A percentile compares a stretch with the other conserved stretches of the same genome.
These are phyloP conservation scores for Fonsecaea nubica DNA, from an alignment of 2,329 filamentous ascomycete species.

Conservation along the genomic window DNA sequence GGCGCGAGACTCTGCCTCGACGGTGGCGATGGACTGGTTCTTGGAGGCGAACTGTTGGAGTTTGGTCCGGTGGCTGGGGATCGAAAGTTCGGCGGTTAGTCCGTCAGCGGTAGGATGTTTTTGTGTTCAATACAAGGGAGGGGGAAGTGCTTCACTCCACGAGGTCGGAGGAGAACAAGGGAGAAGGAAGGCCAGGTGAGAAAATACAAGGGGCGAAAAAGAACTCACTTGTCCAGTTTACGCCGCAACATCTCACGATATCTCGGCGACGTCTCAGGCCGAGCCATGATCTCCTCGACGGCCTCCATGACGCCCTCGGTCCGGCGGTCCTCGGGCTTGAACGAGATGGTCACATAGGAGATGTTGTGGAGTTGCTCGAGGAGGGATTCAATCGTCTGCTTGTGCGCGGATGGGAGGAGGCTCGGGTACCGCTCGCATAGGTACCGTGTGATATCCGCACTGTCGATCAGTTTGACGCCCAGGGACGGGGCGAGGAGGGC, in stretches of 20 bases:
- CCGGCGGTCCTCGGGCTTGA: constrained; percentile 24
- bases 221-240: constrained; percentile 15
- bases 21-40: constrained; percentile 11
- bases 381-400: constrained; percentile 14
- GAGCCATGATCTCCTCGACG: constrained; percentile 9
- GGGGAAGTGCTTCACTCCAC: neutral
- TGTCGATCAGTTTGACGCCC: constrained; percentile 20
- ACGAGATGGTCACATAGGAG: constrained; percentile 24
- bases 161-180: too few relatives aligned
- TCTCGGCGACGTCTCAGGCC: constrained; percentile 5
- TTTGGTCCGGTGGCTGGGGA: neutral
- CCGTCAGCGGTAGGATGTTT: neutral
- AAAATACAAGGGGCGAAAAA: too few relatives aligned
- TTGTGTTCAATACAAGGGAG: neutral
- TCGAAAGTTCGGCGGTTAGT: too few relatives aligned
- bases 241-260: constrained; percentile 15
- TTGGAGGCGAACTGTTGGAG: neutral
- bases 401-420: constrained; percentile 13
- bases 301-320: constrained; percentile 20
- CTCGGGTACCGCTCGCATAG: constrained; percentile 19
- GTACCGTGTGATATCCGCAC: constrained; percentile 20
- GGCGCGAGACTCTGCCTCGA: constrained; percentile 8
- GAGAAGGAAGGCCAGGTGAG: too few relatives aligned
- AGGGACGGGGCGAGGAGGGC: constrained; percentile 4
- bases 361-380: constrained; percentile 24